Percentiles rank a stretch among this genome's conserved stretches.
Conservation (phyloP, 805 yeast genomes). For the Candida ponderosae region DNA sequence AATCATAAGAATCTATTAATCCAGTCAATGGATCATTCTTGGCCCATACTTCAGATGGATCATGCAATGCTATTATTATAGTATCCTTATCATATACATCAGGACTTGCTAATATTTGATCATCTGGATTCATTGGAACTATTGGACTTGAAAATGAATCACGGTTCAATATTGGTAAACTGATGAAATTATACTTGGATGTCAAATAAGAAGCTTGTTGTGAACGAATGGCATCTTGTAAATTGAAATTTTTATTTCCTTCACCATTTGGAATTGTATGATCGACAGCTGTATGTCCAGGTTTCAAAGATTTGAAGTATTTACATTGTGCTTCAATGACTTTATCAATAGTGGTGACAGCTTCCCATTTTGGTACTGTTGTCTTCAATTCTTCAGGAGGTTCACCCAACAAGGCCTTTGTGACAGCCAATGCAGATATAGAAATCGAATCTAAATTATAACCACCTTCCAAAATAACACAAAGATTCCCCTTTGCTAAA, state of each 20-base stretch:
- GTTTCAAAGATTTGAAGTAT: slow-evolving; percentile 81
- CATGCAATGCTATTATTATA: slow-evolving; percentile 70
- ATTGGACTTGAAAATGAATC: slow-evolving; percentile 25
- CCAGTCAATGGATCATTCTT: slow-evolving; percentile 76
- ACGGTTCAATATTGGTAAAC: slow-evolving; percentile 54
- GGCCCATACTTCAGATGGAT: slow-evolving; percentile 91
- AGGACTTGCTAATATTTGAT: slow-evolving; percentile 65
- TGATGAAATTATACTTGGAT: slow-evolving; percentile 49
- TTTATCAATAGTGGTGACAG: slow-evolving; percentile 73
- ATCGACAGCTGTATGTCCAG: slow-evolving; percentile 43
- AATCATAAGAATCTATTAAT: slow-evolving; percentile 59
- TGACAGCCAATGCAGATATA: slow-evolving; percentile 83
- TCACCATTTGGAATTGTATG: slow-evolving; percentile 25
- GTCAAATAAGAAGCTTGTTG: slow-evolving; percentile 56
- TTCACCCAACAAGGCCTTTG: slow-evolving; percentile 87
- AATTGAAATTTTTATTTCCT: slow-evolving; percentile 34
- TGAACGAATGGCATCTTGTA: slow-evolving; percentile 70
- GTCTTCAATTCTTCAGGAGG: slow-evolving; percentile 78
- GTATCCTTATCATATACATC: slow-evolving; percentile 57
- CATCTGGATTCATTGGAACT: slow-evolving; percentile 26
- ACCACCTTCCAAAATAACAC: slow-evolving; percentile 94
- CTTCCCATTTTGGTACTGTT: slow-evolving; percentile 62
- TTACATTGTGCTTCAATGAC: slow-evolving; percentile 74
- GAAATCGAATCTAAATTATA: slow-evolving; percentile 90
- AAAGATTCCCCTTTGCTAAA: slow-evolving; percentile 79